Evolutionary conservation across 148 eudicot genomes (phyloP).

Genomic region (Linanthus parryae): DNA sequence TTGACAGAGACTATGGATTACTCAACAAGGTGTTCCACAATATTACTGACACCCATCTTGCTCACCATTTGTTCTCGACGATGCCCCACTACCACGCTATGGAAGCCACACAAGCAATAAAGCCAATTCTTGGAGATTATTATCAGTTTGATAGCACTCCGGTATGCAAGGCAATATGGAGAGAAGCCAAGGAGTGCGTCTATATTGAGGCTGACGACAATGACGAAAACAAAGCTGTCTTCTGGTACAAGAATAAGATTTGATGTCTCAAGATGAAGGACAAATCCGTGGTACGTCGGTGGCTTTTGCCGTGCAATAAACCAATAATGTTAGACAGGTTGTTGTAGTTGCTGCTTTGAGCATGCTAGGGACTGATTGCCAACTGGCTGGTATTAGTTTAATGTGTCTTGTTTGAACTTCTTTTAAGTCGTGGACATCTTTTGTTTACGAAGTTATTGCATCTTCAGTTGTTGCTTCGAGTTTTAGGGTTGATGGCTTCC

Average conservation of each 20-base stretch:
- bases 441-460: too few species aligned
- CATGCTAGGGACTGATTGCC: too few species aligned
- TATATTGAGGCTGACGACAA: slow-evolving; percentile 64
- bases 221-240: slow-evolving; percentile 50
- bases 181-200: slow-evolving; percentile 79
- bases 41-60: slow-evolving; percentile 80
- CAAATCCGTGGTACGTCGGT: too few species aligned
- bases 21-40: slow-evolving; percentile 80
- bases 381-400: too few species aligned
- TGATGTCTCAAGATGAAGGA: slow-evolving; percentile 11
- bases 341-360: too few species aligned
- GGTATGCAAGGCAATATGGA: slow-evolving; percentile 52
- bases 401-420: too few species aligned
- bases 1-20: slow-evolving; percentile 76
- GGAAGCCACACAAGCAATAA: slow-evolving; percentile 89
- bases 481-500: too few species aligned
- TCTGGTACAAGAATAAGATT: slow-evolving; percentile 78
- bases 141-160: slow-evolving; percentile 70
- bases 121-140: slow-evolving; percentile 63
- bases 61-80: slow-evolving; percentile 79
- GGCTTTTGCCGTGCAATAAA: too few species aligned
- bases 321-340: too few species aligned
- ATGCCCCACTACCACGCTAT: slow-evolving; percentile 92
- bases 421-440: too few species aligned
- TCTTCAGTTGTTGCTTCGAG: too few species aligned